Evolutionary conservation across 805 yeast genomes (phyloP), one percentile per base, ranked within the genome.

Genomic region (Teunomyces tritomae): DNA sequence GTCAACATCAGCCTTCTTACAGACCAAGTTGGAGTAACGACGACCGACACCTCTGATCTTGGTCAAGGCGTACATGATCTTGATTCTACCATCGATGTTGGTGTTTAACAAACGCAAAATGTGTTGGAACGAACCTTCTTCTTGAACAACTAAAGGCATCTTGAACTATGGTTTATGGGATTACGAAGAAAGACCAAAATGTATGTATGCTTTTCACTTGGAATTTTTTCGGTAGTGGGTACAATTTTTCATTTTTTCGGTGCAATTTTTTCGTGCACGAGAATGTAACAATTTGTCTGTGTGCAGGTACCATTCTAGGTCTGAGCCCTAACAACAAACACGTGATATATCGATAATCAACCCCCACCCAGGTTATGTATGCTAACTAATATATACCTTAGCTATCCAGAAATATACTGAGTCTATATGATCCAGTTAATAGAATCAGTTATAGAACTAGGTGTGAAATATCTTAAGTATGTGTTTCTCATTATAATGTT

Each of bases 41-140:
- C 98, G 95, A 84, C 99, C 99, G 71, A 94, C 98, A 91, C 99
- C 99, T 84, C 97, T 89, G 77, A 94, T 95, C 81, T 91, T 87
- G 85, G 99, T 91, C 82, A 94, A 84, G 77, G 99, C 99, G 89
- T 91, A 95, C 94, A 94, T 95, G 79, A 94, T 85, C 87, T 94
- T 94, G 85, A 92, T 92, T 90, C 96, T 91, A 87, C 99, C 99
- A 80, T 94, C 99, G 77, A 94, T 97, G 91, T 94, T 94, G 82
- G 99, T 94, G 90, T 95, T 94, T 82, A 94, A 89, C 84, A 94
- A 89, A 92, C 97, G 99, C 83, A 94, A 88, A 83, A 94, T 94
- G 95, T 94, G 99, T 84, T 95, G 99, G 96, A 95, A 94, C 78
- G 94, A 88, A 78, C 96, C 96, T 82, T 89, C 86, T 83, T 94